These are phyloP conservation scores for Sporothrix pseudoabietina DNA, from an alignment of 2,329 filamentous ascomycete genomes.

Conservation along the genomic window DNA sequence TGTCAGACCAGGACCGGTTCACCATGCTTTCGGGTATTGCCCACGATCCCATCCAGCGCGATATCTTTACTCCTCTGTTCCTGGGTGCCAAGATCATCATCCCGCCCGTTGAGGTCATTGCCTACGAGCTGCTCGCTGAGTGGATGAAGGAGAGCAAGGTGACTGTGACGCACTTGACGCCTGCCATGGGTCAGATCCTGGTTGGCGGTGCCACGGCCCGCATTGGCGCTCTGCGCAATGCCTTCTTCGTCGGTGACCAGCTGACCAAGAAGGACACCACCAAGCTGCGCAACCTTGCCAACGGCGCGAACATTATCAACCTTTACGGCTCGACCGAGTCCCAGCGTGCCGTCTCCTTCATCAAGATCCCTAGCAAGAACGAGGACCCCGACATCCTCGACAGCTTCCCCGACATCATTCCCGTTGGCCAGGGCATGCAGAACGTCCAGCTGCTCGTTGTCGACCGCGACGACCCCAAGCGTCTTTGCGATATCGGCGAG, in stretches of 20 bases:
- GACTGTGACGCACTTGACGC: slow-evolving; percentile 86
- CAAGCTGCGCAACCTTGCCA: slow-evolving; percentile 72
- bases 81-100: slow-evolving; percentile 78
- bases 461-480: slow-evolving; percentile 64
- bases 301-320: slow-evolving; percentile 75
- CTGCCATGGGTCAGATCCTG: slow-evolving; percentile 94
- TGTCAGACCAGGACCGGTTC: slow-evolving; percentile 73
- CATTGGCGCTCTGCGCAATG: slow-evolving; percentile 75
- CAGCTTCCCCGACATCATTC: slow-evolving; percentile 67
- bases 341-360: slow-evolving; percentile 79
- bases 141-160: slow-evolving; percentile 79
- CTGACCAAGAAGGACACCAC: slow-evolving; percentile 82
- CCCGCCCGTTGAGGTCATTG: slow-evolving; percentile 79
- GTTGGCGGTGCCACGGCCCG: slow-evolving; percentile 78
- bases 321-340: slow-evolving; percentile 92
- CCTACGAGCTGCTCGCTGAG: slow-evolving; percentile 80
- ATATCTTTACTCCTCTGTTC: slow-evolving; percentile 91
- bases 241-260: slow-evolving; percentile 91
- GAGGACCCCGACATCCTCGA: slow-evolving; percentile 59
- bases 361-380: slow-evolving; percentile 68
- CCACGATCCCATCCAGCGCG: slow-evolving; percentile 63
- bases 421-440: slow-evolving; percentile 82
- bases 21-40: slow-evolving; percentile 85
- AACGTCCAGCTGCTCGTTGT: slow-evolving; percentile 89
- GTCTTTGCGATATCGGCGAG: slow-evolving; percentile 77